A percentile compares a stretch with the other conserved stretches of the same genome.
phyloP scores from a whole-genome alignment of 192 early-diverging fungal species.

The Coemansia pectinata region DNA sequence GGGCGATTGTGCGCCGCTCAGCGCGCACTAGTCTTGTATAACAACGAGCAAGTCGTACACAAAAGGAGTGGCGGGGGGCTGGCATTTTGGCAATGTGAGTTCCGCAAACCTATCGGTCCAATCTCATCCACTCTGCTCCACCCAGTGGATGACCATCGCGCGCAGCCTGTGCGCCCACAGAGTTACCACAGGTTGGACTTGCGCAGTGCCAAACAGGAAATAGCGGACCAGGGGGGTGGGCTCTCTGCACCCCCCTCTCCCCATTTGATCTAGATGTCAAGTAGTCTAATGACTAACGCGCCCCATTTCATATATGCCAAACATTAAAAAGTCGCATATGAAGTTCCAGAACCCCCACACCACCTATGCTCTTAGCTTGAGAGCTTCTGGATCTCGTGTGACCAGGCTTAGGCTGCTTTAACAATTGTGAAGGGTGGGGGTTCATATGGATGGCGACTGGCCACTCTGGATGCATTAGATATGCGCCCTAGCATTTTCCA shows the following conservation, averaged over 20 bases:
- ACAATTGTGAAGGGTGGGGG: neutral
- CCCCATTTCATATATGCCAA: neutral
- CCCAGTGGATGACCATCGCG: neutral
- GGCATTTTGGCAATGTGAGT: neutral
- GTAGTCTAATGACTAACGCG: neutral
- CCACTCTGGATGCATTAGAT: neutral
- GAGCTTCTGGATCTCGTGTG: neutral
- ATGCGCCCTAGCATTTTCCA: neutral
- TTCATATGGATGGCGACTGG: neutral
- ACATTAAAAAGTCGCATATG: neutral
- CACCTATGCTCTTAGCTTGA: neutral
- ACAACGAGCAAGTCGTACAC: neutral
- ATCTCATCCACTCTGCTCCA: neutral
- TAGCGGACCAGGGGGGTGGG: neutral
- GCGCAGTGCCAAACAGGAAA: neutral
- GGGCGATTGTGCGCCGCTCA: neutral
- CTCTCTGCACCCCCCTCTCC: neutral
- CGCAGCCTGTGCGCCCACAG: conserved; percentile 1
- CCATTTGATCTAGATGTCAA: neutral
- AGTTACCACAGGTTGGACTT: neutral
- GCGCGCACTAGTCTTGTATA: neutral
- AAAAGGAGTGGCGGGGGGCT: neutral
- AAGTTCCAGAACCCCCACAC: neutral
- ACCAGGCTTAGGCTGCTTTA: neutral
- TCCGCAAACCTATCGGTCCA: conserved; percentile 2